phyloP scores from a whole-genome alignment of 257 asterid genomes.

The Anisodus tanguticus region DNA sequence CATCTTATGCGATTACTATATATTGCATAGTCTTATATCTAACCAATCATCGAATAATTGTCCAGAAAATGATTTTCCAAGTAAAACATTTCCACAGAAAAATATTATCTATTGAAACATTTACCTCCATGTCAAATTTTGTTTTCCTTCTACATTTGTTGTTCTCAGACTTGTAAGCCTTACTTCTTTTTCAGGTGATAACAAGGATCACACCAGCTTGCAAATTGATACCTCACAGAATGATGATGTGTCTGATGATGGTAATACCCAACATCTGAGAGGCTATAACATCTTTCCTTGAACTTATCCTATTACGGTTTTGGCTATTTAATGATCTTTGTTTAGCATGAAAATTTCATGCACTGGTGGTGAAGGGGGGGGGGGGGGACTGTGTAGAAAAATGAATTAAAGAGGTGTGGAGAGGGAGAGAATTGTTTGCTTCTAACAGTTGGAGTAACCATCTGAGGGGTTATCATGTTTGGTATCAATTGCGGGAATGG shows the following conservation, averaged over 20 bases:
- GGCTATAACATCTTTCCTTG: not conserved
- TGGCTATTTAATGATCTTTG: not conserved
- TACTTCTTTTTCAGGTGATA: constrained; percentile 36
- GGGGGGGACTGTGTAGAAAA: not conserved
- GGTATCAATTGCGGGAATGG: not conserved
- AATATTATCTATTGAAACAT: not conserved
- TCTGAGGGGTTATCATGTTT: not conserved
- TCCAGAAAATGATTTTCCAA: not conserved
- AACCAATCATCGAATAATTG: not conserved
- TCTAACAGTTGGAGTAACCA: constrained; percentile 21
- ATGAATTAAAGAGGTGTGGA: not conserved
- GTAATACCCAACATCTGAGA: constrained; percentile 38
- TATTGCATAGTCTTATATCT: not conserved
- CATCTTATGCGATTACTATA: not conserved
- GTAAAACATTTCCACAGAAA: not conserved
- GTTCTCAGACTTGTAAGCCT: not conserved
- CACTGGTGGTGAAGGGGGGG: not conserved
- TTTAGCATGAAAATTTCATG: not conserved
- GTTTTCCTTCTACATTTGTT: not conserved
- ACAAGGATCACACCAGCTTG: constrained; percentile 36
- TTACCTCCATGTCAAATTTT: not conserved
- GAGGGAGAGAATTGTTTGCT: constrained; percentile 20
- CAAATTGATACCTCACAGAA: constrained; percentile 40
- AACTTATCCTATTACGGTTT: not conserved
- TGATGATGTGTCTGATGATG: constrained; percentile 53